Percentiles rank a stretch among this genome's conserved stretches.
phyloP scores from a whole-genome alignment of 2,329 filamentous ascomycete species.

The Penicillium sp. region DNA sequence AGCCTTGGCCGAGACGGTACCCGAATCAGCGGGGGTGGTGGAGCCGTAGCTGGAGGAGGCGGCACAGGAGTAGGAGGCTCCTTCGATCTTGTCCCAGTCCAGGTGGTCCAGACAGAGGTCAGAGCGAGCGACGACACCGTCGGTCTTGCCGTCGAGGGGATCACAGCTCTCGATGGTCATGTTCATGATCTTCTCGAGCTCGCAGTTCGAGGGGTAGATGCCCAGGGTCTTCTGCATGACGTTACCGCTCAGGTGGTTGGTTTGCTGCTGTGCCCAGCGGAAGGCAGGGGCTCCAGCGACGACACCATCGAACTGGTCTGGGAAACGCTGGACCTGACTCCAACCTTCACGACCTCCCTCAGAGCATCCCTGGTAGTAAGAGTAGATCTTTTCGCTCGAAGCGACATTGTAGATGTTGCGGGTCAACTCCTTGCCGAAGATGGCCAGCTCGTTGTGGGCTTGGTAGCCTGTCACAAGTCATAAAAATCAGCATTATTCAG shows the following conservation, averaged over 20 bases:
- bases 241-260: constrained; percentile 39
- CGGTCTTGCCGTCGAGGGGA: constrained; percentile 51
- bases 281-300: constrained; percentile 47
- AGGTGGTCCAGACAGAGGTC: constrained; percentile 48
- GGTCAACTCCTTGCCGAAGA: constrained; percentile 45
- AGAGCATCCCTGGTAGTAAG: constrained; percentile 56
- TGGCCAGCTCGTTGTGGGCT: constrained; percentile 51
- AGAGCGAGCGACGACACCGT: constrained; percentile 52
- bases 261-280: constrained; percentile 42
- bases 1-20: constrained; percentile 13
- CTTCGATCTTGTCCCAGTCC: constrained; percentile 46
- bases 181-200: constrained; percentile 54
- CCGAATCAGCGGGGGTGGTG: constrained; percentile 11
- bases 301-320: constrained; percentile 47
- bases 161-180: constrained; percentile 55
- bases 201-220: constrained; percentile 46
- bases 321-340: constrained; percentile 50
- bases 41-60: constrained; percentile 19
- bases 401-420: constrained; percentile 38
- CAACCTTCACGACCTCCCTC: constrained; percentile 53
- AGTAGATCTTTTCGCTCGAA: constrained; percentile 16
- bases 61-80: constrained; percentile 45
- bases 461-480: constrained; percentile 35
- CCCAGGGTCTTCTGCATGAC: constrained; percentile 38
- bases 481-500: neutral